Base-by-base conservation (phyloP, 371 early-diverging fungal species). In the Apophysomyces ossiformis region DNA sequence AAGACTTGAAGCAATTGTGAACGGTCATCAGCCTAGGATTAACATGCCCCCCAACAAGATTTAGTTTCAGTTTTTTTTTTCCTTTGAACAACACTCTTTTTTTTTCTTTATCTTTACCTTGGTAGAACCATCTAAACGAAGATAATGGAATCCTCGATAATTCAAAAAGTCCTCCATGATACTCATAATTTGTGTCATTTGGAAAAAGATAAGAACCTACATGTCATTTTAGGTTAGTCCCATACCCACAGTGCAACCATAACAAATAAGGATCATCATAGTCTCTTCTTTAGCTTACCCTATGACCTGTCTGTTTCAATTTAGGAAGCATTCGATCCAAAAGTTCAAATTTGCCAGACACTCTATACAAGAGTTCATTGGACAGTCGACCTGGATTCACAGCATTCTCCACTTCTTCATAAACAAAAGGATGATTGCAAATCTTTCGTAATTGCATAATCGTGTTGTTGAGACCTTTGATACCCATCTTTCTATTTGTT, bases 391-490 rank as follows among this genome's bases (percentile, higher is more conserved):
- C 67, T 16, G 93, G 90, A 71, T 93, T 90, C 47, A 95, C 79
- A 5, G 79, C 73, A 16, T 84, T 82, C 75, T 99, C 99, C 0
- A 99, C 99, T 69, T 95, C 97, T 57, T 92, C 91, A 79, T 97
- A 98, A 4, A 99, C 94, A 76, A 93, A 99, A 12, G 99, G 99
- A 82, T 99, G 99, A 74, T 99, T 99, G 75, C 99, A 99, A 65
- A 99, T 94, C 79, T 99, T 99, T 46, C 99, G 90, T 41, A 99
- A 87, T 78, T 99, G 99, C 99, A 99, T 99, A 66, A 99, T 92
- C 1, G 95, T 90, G 84, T 99, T 99, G 80, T 93, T 96, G 58
- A 97, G 77, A 37, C 95, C 93, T 68, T 92, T 92, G 66, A 91
- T 85, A 36, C 90, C 89, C 9, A 84, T 81, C 60, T 71, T 72